Percentiles rank a stretch among this genome's conserved stretches.
These are phyloP conservation scores for Penicillium sp. DNA, from an alignment of 2,329 filamentous ascomycete species.

Conservation along the genomic window DNA sequence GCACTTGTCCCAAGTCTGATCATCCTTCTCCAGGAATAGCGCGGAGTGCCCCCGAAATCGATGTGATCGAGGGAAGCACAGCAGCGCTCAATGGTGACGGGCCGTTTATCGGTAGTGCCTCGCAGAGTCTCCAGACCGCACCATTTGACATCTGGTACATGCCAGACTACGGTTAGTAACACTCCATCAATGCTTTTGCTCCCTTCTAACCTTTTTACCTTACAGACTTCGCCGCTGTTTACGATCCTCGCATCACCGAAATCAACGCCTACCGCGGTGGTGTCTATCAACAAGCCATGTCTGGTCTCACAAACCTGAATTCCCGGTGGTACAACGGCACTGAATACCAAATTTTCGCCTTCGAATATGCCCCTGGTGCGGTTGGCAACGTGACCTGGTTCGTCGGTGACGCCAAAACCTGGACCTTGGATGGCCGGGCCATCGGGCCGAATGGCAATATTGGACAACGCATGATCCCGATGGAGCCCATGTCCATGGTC, in stretches of 20 bases:
- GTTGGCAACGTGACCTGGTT: slow-evolving; percentile 70
- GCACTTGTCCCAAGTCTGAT: slow-evolving; percentile 66
- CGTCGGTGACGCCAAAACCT: slow-evolving; percentile 67
- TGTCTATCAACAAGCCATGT: slow-evolving; percentile 66
- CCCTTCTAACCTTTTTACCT: neutral
- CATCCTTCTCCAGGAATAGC: slow-evolving; percentile 69
- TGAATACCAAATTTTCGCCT: slow-evolving; percentile 65
- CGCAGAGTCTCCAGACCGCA: slow-evolving; percentile 69
- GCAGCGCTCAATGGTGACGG: slow-evolving; percentile 54
- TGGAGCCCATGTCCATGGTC: slow-evolving; percentile 70
- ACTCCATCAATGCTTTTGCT: neutral
- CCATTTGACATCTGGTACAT: slow-evolving; percentile 74
- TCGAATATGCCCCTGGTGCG: slow-evolving; percentile 65
- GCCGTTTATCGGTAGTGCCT: slow-evolving; percentile 63
- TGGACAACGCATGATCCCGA: slow-evolving; percentile 66
- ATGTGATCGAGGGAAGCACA: slow-evolving; percentile 72
- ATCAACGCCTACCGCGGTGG: slow-evolving; percentile 67
- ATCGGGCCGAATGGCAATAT: slow-evolving; percentile 72
- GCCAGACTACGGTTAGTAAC: slow-evolving; percentile 58
- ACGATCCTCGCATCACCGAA: slow-evolving; percentile 60
- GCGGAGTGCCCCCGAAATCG: slow-evolving; percentile 71
- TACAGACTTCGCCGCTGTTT: slow-evolving; percentile 66
- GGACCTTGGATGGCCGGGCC: slow-evolving; percentile 64
- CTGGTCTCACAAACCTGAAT: slow-evolving; percentile 64
- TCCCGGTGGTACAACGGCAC: slow-evolving; percentile 70